Base-by-base conservation (phyloP, 208 protist species). In the Leishmania aethiopica region DNA sequence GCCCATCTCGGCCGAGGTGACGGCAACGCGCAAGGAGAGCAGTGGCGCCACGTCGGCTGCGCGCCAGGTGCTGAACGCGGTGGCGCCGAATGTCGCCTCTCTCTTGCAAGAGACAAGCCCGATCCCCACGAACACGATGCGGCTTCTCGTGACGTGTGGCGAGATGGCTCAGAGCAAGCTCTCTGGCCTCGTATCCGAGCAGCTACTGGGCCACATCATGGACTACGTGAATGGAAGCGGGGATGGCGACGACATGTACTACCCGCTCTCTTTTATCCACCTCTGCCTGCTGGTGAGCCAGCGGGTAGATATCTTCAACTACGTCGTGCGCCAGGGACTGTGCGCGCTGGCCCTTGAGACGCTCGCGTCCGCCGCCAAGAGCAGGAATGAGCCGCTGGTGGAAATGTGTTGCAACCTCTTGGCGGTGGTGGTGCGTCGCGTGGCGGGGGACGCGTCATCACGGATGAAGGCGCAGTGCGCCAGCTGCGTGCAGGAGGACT, bases 81-180 rank as follows among this genome's bases (percentile, higher is more conserved):
- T 93, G 19, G 53, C 82, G 35, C 70, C 86, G 57, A 84, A 77
- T 57, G 85, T 98, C 6, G 75, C 88, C 2, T 81, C 67, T 51
- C 86, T 99, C 40, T 83, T 99, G 71, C 83, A 79, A 8, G 93
- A 96, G 69, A 88, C 81, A 49, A 90, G 93, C 51, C 96, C 96
- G 13, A 94, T 97, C 22, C 97, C 97, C 2, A 89, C 93, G 37
- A 93, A 95, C 80, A 91, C 92, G 19, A 83, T 98, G 67, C 93
- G 95, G n/a, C 84, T 99, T 11, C 82, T 99, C 11, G 79, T 88
- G 3, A 86, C 86, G 45, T 96, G 90, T 78, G 89, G 86, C 28
- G 90, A 95, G 77, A 91, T 92, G 67, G 77, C 88, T 60, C 84
- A 90, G 25, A 85, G 77, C 25, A 62, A 80, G 49, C 79, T 96